Conservation (phyloP, 2,329 filamentous ascomycete genomes). For the Alternaria sp. region DNA sequence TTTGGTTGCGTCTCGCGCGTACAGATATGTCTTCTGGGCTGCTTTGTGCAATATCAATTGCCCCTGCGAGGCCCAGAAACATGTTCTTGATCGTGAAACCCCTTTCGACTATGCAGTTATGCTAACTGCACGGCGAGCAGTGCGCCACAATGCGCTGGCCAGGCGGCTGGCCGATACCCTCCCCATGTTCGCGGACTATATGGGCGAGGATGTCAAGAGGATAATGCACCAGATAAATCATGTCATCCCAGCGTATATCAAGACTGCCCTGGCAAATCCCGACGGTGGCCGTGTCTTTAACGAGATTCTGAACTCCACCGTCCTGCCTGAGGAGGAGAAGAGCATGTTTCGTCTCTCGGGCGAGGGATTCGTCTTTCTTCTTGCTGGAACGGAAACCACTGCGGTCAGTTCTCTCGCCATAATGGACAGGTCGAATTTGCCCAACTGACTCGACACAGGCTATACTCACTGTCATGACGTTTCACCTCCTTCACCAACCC, state of each 20-base stretch:
- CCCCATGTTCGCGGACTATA: constrained; percentile 39
- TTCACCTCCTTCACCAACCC: constrained; percentile 13
- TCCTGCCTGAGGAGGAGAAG: constrained; percentile 35
- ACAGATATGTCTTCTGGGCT: too few relatives aligned
- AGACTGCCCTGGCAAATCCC: constrained; percentile 32
- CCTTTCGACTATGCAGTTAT: too few relatives aligned
- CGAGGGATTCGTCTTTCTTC: constrained; percentile 39
- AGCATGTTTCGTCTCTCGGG: constrained; percentile 28
- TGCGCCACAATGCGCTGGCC: constrained; percentile 38
- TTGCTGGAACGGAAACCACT: constrained; percentile 40
- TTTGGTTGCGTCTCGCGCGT: too few relatives aligned
- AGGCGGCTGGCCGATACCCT: constrained; percentile 37
- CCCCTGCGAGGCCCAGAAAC: too few relatives aligned
- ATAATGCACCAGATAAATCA: constrained; percentile 40
- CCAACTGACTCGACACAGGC: constrained; percentile 32
- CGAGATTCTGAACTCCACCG: constrained; percentile 33
- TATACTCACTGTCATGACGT: constrained; percentile 45
- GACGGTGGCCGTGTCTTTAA: constrained; percentile 40
- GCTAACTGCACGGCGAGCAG: too few relatives aligned
- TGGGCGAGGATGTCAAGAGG: constrained; percentile 38
- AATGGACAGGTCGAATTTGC: not conserved
- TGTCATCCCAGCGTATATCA: constrained; percentile 35
- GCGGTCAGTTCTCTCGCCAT: constrained; percentile 25
- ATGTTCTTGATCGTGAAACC: too few relatives aligned
- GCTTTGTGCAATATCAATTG: too few relatives aligned